Evolutionary conservation across 2,329 filamentous ascomycete genomes (phyloP), one percentile per base, ranked within the genome.

Genomic region (Claviceps digitariae): DNA sequence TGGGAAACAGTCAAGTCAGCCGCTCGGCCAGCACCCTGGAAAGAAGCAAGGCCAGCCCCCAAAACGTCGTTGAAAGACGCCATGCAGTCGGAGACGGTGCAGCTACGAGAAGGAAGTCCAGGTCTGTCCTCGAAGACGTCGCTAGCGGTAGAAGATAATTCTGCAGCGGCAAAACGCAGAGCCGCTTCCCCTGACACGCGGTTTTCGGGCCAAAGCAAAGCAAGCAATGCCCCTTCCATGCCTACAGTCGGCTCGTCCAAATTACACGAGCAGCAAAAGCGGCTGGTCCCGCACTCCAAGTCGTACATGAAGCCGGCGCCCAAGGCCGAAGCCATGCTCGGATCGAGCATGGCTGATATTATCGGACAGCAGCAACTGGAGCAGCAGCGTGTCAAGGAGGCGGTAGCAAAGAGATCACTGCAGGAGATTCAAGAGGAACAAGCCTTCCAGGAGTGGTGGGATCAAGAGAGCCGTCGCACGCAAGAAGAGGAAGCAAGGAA

Each of bases 401-500:
- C 90, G 1, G 83, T 83, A 12, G 87, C 90, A 2, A 96, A 95
- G 69, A 80, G 91, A 53, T 93, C 87, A 57, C 72, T 98, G 31
- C 84, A 94, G 63, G 93, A 97, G 57, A 98, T 98, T 55, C 93
- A 98, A 66, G 83, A 93, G 59, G 93, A 98, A 68, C 93, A 98
- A 64, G 89, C 89, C 51, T 98, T 98, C 65, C 88, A 96, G 65
- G 84, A 94, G 65, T 95, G 90, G 90, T 95, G 90, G 90, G 88
- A 94, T 59, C 83, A 86, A 57, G 90, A 95, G 67, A 89, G 84
- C 61, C 77, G 77, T 55, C 76, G 86, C 29, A 79, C 85, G 40
- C 83, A 84, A 58, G 80, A 84, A 59, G 81, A 82, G 56, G 78
- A 79, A 56, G 74, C 74, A 3, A 63, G 69, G 46, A 66, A 70